These are phyloP conservation scores for Candida koratica DNA, from an alignment of 805 yeast genomes.

Conservation along the genomic window DNA sequence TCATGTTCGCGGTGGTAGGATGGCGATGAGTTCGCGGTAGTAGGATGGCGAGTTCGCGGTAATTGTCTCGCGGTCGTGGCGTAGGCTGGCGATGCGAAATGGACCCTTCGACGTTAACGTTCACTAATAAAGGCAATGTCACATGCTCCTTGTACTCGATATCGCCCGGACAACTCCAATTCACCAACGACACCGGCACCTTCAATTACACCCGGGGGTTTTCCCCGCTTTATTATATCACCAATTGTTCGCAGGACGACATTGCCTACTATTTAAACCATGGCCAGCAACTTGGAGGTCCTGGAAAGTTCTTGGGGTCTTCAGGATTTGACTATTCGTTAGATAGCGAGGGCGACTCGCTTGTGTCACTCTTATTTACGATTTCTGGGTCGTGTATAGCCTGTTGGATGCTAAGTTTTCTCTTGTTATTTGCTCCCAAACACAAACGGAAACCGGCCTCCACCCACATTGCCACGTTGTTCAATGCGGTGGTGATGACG, in stretches of 20 bases:
- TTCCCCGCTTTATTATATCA: constrained; percentile 43
- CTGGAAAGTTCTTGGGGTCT: neutral
- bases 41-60: too few relatives aligned
- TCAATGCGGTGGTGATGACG: constrained; percentile 53
- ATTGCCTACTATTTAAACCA: constrained; percentile 5
- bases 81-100: too few relatives aligned
- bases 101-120: constrained; percentile 1
- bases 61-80: too few relatives aligned
- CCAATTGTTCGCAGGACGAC: constrained; percentile 38
- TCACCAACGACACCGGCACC: constrained; percentile 18
- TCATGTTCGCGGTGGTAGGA: too few relatives aligned
- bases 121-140: constrained; percentile 17
- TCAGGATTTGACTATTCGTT: neutral
- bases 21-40: too few relatives aligned
- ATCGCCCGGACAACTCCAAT: constrained; percentile 28
- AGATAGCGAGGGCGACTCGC: constrained; percentile 35
- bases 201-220: constrained; percentile 12
- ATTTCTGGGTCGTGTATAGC: constrained; percentile 53
- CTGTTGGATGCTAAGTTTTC: constrained; percentile 66
- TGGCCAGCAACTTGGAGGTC: constrained; percentile 1
- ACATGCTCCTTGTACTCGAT: constrained; percentile 40
- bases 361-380: constrained; percentile 48
- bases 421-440: constrained; percentile 48
- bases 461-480: constrained; percentile 54
- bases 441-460: constrained; percentile 54